A percentile compares a stretch with the other conserved stretches of the same genome.
Conservation (phyloP, 2,329 filamentous ascomycete species). For the Fusarium sacchari region DNA sequence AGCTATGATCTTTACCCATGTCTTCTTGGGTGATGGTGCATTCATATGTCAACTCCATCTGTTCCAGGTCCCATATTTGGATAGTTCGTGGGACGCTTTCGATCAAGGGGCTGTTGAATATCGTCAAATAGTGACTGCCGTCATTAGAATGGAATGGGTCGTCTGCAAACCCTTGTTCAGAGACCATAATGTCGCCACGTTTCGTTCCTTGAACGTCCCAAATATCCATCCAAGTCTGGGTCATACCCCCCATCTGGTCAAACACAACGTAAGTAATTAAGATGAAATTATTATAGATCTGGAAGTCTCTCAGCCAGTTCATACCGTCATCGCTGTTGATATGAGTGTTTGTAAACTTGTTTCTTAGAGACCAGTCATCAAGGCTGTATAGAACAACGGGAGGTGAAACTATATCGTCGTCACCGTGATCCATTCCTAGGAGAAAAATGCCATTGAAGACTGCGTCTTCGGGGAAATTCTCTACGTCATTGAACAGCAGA, state of each 20-base stretch:
- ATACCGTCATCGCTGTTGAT: neutral
- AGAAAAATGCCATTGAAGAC: neutral
- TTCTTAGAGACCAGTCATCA: neutral
- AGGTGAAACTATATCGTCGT: too few species aligned
- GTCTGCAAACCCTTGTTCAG: neutral
- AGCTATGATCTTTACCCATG: neutral
- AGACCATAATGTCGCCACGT: neutral
- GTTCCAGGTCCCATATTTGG: neutral
- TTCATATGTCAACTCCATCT: neutral
- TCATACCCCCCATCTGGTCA: neutral
- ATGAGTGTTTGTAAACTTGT: neutral
- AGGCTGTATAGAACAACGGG: neutral
- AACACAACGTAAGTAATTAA: neutral
- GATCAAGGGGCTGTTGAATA: neutral
- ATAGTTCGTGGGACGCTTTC: neutral
- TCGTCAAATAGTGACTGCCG: neutral
- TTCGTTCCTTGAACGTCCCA: conserved; percentile 11
- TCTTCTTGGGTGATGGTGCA: neutral
- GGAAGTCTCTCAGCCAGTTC: neutral
- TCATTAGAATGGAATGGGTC: neutral
- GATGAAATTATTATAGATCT: neutral
- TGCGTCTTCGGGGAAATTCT: neutral
- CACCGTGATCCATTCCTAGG: neutral
- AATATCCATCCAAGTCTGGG: neutral
- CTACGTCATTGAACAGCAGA: neutral